Base-by-base conservation (phyloP, 352 stramenopile species). In the Phytophthora megakarya region DNA sequence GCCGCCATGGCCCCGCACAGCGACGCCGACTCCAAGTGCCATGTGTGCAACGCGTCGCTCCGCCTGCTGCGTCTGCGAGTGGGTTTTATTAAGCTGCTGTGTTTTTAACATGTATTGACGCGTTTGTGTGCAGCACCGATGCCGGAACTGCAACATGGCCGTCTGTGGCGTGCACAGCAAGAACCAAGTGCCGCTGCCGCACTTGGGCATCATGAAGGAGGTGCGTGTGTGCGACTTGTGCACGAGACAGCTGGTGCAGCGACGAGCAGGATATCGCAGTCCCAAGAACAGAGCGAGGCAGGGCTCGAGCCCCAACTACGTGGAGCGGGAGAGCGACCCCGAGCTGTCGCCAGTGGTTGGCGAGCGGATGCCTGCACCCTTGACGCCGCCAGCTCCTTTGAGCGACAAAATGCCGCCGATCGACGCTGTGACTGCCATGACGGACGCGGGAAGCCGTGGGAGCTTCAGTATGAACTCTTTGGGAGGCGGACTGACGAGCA, bases 161-260 rank as follows among this genome's bases (percentile, higher is more conserved):
- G 83, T 92, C 16, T 92, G 83, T 37, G 76, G 81, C 40, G 81
- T 89, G 25, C 83, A 92, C 64, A 92, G 83, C 48, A 88, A 84
- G 56, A 90, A 92, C 65, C 83, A 92, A 60, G 78, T 92, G 33
- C 83, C 83, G 33, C 61, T 92, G 67, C 83, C 83, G 4, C 81
- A 92, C 26, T 64, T 87, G 35, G 83, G 83, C 23, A 88, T 92
- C 45, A 85, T 92, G 66, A 86, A 81, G 45, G 78, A 88, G 46
- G 81, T 89, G 45, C 83, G 83, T 30, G 83, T 92, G 39, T 92
- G 83, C 52, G 83, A 92, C 49, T 66, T 88, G 54, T 92, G 83
- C 52, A 89, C 78, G 26, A 71, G 82, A n/a, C 68, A 86, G 19
- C 61, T 92, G 22, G 78, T 92, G 26, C 80, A 92, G 45, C 78